Evolutionary conservation across 305 asterid species (phyloP), one percentile per base, ranked within the genome.

Genomic region (Coffea humblotiana): DNA sequence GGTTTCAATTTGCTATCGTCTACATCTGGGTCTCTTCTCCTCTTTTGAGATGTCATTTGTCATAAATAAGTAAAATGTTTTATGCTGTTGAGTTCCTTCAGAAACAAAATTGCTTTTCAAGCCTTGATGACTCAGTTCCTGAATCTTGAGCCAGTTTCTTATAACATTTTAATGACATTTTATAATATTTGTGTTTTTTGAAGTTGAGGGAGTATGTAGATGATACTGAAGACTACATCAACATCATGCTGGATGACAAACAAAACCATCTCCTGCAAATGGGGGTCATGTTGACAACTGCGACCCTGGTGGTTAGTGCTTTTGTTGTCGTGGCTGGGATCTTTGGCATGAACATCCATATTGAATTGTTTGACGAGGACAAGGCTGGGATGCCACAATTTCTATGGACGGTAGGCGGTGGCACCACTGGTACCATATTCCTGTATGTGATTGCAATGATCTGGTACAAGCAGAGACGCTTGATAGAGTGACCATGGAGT

Each of bases 141-240:
- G 11, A 71, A 8, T 32, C 51, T 61, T 61, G 52, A 60, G 63
- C 77, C 45, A 69, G 48, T 25, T 32, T 21, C 23, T 69, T 56
- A 0, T 29, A 14, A 35, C 32, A 49, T 64, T 72, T 63, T 70
- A 29, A 83, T 77, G 51, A 78, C 56, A 16, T 71, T 66, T 45
- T 27, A 32, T 67, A 45, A 21, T 72, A 48, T 11, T 40, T 21
- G 13, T 81, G 72, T 35, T 72, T 35, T 61, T 74, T 71, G 79
- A 83, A 94, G 99, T 92, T 95, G 87, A 89, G 97, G 87, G 99
- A 96, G 84, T 92, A 96, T 23, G 98, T 96, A 25, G 99, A 94
- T 27, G 98, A 94, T 82, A 96, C 99, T 7, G 99, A 96, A 83
- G 98, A 96, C 79, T 96, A 94, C 83, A 94, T 94, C 86, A 96